phyloP scores from a whole-genome alignment of 1,284 basidiomycete genomes.

The Cutaneotrichosporon daszewskae region DNA sequence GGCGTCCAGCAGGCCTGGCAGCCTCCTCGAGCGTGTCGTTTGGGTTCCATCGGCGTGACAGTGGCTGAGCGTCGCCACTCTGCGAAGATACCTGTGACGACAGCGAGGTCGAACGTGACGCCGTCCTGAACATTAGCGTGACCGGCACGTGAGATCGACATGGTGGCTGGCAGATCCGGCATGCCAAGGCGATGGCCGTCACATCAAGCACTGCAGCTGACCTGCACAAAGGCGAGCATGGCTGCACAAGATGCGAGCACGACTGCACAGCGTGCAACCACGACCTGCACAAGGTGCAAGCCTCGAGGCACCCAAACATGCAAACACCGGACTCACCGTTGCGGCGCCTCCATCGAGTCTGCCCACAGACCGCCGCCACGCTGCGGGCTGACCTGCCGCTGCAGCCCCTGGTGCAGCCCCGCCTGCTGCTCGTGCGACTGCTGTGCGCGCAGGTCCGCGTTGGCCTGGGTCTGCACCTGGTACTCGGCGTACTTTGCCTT shows the following conservation, averaged over 20 bases:
- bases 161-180: too few species aligned
- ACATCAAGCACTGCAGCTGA: too few species aligned
- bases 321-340: too few species aligned
- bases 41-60: conserved; percentile 38
- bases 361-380: conserved; percentile 26
- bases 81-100: conserved; percentile 2
- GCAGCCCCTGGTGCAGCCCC: neutral
- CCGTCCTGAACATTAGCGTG: neutral
- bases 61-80: neutral
- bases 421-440: conserved; percentile 13
- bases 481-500: conserved; percentile 40
- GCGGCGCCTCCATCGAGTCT: too few species aligned
- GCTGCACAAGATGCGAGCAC: too few species aligned
- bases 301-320: too few species aligned
- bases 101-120: neutral
- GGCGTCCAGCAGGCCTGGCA: conserved; percentile 2
- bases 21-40: conserved; percentile 39
- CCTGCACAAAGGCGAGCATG: too few species aligned
- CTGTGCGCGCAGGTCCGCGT: conserved; percentile 9
- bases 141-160: too few species aligned
- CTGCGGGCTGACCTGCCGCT: too few species aligned
- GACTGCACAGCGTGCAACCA: too few species aligned
- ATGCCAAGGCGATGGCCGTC: too few species aligned
- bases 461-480: conserved; percentile 17
- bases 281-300: too few species aligned